Percentiles rank a stretch among this genome's conserved stretches.
phyloP scores from a whole-genome alignment of 2,329 filamentous ascomycete genomes.

The Leptodontidium sp. region DNA sequence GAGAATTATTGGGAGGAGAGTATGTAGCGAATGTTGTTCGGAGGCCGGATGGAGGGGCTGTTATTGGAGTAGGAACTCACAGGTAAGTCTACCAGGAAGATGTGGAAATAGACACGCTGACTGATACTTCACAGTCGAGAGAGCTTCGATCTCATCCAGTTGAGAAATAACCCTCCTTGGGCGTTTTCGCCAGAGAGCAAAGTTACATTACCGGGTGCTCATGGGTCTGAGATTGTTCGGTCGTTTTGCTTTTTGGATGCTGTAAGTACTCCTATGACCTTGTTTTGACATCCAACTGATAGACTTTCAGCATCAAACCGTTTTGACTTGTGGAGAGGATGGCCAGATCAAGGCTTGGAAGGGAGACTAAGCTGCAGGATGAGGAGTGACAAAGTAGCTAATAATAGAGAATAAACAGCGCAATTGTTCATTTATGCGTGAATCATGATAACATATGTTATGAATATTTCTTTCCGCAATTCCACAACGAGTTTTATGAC shows the following conservation, averaged over 20 bases:
- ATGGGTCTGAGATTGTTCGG: conserved; percentile 70
- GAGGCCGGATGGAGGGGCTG: conserved; percentile 66
- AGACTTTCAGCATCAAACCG: conserved; percentile 42
- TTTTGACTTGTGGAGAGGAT: conserved; percentile 52
- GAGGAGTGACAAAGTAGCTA: background rate
- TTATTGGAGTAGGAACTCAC: conserved; percentile 71
- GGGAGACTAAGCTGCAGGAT: conserved; percentile 35
- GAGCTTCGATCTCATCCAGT: conserved; percentile 66
- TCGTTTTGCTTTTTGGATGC: conserved; percentile 71
- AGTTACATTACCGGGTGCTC: conserved; percentile 68
- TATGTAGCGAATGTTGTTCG: conserved; percentile 75
- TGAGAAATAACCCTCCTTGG: conserved; percentile 63
- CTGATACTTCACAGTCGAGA: conserved; percentile 53
- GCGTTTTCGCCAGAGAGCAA: conserved; percentile 60
- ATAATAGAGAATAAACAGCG: background rate
- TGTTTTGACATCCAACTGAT: conserved; percentile 18
- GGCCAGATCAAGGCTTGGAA: conserved; percentile 51
- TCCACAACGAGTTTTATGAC: background rate
- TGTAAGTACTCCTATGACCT: conserved; percentile 43
- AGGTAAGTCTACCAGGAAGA: conserved; percentile 59
- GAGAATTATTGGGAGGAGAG: conserved; percentile 71
- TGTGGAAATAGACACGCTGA: background rate
- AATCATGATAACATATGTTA: too few species aligned
- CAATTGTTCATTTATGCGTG: too few species aligned
- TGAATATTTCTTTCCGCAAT: background rate